A percentile compares a stretch with the other conserved stretches of the same genome.
Conservation (phyloP, 2,329 filamentous ascomycete genomes). For the Pseudopyricularia javanii region DNA sequence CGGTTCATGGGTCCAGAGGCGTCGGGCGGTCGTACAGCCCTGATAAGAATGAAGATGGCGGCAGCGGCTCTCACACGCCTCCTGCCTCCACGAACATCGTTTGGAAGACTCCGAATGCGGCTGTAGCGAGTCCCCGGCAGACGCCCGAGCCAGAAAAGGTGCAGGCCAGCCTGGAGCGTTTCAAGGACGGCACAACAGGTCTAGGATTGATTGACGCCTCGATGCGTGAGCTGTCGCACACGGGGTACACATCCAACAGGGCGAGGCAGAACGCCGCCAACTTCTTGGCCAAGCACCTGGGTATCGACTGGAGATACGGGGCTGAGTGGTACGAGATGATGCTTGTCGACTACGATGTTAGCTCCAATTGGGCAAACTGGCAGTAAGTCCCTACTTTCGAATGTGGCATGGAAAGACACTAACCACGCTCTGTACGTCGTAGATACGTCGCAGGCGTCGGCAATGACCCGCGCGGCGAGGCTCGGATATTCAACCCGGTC, state of each 20-base stretch:
- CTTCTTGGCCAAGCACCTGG: slow-evolving; percentile 60
- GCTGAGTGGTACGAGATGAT: slow-evolving; percentile 74
- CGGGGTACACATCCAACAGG: slow-evolving; percentile 68
- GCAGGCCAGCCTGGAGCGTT: slow-evolving; percentile 37
- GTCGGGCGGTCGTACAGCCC: slow-evolving; percentile 12
- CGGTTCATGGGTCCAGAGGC: slow-evolving; percentile 48
- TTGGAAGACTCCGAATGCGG: neutral
- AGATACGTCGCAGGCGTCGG: slow-evolving; percentile 63
- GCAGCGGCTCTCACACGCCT: neutral
- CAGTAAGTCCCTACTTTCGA: slow-evolving; percentile 24
- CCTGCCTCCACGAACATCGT: neutral
- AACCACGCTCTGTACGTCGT: too few relatives aligned
- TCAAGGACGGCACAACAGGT: slow-evolving; percentile 58
- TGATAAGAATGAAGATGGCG: neutral
- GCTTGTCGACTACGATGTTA: slow-evolving; percentile 64
- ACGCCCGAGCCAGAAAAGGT: slow-evolving; percentile 21
- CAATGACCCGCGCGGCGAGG: slow-evolving; percentile 61
- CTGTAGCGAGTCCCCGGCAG: slow-evolving; percentile 13
- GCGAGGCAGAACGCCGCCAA: slow-evolving; percentile 66
- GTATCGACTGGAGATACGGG: slow-evolving; percentile 68
- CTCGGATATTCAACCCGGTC: slow-evolving; percentile 68
- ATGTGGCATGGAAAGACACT: too few relatives aligned
- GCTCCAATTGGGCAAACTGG: slow-evolving; percentile 73
- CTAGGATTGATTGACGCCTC: slow-evolving; percentile 68
- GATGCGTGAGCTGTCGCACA: slow-evolving; percentile 61